These are phyloP conservation scores for Leishmania arabica DNA, from an alignment of 208 protist genomes.

Conservation along the genomic window DNA sequence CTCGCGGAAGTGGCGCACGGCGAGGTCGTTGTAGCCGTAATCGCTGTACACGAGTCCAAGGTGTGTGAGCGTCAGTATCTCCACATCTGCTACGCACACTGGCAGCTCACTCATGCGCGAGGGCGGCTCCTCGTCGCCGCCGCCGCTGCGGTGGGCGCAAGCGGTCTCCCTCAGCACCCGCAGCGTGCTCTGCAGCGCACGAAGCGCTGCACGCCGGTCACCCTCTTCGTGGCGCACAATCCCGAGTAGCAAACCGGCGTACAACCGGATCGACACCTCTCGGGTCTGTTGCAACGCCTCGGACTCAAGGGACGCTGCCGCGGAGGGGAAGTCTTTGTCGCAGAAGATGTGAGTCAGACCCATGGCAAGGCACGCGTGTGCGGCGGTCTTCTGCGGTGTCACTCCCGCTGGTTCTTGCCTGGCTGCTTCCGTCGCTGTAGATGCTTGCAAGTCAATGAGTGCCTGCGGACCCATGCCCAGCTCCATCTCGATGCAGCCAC, in stretches of 20 bases:
- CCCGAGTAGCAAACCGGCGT: slow-evolving; percentile 15
- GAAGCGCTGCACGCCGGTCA: slow-evolving; percentile 11
- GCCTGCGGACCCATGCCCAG: slow-evolving; percentile 49
- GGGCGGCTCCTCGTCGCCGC: slow-evolving; percentile 17
- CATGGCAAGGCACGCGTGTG: slow-evolving; percentile 16
- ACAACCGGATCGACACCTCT: slow-evolving; percentile 12
- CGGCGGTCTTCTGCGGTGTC: background rate
- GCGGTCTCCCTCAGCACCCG: slow-evolving; percentile 4
- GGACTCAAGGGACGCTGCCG: slow-evolving; percentile 2
- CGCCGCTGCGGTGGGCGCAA: background rate
- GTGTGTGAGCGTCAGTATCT: slow-evolving; percentile 60
- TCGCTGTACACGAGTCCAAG: slow-evolving; percentile 77
- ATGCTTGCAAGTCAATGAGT: slow-evolving; percentile 19
- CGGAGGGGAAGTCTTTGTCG: slow-evolving; percentile 5
- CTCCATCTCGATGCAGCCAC: slow-evolving; percentile 65
- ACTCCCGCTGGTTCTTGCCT: background rate
- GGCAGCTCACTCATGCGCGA: slow-evolving; percentile 15
- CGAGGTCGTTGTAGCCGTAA: slow-evolving; percentile 74
- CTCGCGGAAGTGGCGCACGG: slow-evolving; percentile 65
- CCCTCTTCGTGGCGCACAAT: slow-evolving; percentile 18
- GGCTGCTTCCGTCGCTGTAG: background rate
- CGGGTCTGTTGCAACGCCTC: slow-evolving; percentile 2
- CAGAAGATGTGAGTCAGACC: slow-evolving; percentile 30
- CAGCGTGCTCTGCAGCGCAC: slow-evolving; percentile 3
- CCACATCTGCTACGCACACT: slow-evolving; percentile 27